Percentiles rank a stretch among this genome's conserved stretches.
Evolutionary conservation across 179 eudicot genomes (phyloP).

Genomic region (Beta macrorhiza): DNA sequence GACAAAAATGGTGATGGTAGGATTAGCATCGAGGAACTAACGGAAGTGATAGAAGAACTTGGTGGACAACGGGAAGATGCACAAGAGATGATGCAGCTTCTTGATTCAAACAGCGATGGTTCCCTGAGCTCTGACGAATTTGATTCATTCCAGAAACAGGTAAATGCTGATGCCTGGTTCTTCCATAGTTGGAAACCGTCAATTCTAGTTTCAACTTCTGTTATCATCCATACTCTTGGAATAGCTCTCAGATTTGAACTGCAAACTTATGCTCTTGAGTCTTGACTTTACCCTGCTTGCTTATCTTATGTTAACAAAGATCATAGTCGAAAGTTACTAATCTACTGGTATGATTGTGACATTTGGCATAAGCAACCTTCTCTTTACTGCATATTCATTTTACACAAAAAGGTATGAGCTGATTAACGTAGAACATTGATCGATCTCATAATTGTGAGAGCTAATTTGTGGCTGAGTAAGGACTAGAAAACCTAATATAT

Average conservation of each 20-base stretch:
- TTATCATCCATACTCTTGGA: background rate
- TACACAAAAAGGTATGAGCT: background rate
- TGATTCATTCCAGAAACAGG: conserved; percentile 87
- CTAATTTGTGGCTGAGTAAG: background rate
- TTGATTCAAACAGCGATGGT: conserved; percentile 95
- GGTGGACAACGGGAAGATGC: conserved; percentile 95
- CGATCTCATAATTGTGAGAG: background rate
- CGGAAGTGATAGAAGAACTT: conserved; percentile 94
- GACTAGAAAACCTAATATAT: background rate
- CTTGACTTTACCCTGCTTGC: background rate
- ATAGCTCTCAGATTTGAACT: background rate
- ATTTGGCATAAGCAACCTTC: background rate
- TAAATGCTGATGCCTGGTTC: conserved; percentile 15
- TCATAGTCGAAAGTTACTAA: background rate
- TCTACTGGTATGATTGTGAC: background rate
- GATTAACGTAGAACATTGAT: background rate
- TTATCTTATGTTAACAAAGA: background rate
- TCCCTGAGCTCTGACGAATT: conserved; percentile 92
- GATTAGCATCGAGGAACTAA: conserved; percentile 93
- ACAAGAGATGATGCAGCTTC: conserved; percentile 89
- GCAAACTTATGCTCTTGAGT: background rate
- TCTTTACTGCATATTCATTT: background rate
- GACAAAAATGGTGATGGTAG: conserved; percentile 99
- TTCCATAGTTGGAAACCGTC: background rate
- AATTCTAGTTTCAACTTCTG: background rate